These are phyloP conservation scores for Ploettnerulaceae sp. DNA, from an alignment of 2,329 filamentous ascomycete species.

Conservation along the genomic window DNA sequence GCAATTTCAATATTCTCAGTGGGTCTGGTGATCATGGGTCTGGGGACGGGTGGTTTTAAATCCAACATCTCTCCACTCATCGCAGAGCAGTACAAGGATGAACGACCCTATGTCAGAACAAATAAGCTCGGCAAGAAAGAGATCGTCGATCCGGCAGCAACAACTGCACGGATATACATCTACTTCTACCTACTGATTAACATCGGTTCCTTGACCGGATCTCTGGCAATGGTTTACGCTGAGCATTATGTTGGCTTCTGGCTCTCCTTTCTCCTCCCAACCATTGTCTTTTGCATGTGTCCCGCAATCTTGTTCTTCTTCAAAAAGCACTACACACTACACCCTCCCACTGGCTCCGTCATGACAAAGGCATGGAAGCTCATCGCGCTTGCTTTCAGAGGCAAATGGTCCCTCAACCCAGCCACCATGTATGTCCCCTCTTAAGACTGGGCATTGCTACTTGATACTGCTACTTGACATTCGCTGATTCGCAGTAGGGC, in stretches of 20 bases:
- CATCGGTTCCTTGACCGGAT: constrained; percentile 38
- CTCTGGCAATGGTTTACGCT: constrained; percentile 46
- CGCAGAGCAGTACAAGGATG: constrained; percentile 31
- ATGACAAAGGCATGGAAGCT: constrained; percentile 54
- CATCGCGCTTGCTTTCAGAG: constrained; percentile 49
- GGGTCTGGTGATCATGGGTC: constrained; percentile 42
- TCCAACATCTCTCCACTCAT: constrained; percentile 34
- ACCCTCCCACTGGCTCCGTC: constrained; percentile 59
- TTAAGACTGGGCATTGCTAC: constrained; percentile 44
- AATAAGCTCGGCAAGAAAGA: constrained; percentile 28
- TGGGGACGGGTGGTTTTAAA: constrained; percentile 44
- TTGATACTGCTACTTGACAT: not conserved
- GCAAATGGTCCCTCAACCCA: constrained; percentile 47
- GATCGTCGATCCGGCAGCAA: constrained; percentile 32
- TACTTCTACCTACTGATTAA: constrained; percentile 51
- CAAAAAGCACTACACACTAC: constrained; percentile 50
- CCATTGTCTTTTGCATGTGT: constrained; percentile 46
- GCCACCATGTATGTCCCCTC: constrained; percentile 23
- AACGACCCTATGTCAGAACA: constrained; percentile 25
- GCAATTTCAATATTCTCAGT: constrained; percentile 47
- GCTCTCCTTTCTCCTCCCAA: constrained; percentile 40
- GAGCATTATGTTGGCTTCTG: constrained; percentile 49
- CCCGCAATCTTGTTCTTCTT: constrained; percentile 53
- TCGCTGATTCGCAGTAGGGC: constrained; percentile 25
- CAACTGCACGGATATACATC: constrained; percentile 32